Evolutionary conservation across 495 filamentous ascomycete genomes (phyloP).

Genomic region (Collariella sp.): DNA sequence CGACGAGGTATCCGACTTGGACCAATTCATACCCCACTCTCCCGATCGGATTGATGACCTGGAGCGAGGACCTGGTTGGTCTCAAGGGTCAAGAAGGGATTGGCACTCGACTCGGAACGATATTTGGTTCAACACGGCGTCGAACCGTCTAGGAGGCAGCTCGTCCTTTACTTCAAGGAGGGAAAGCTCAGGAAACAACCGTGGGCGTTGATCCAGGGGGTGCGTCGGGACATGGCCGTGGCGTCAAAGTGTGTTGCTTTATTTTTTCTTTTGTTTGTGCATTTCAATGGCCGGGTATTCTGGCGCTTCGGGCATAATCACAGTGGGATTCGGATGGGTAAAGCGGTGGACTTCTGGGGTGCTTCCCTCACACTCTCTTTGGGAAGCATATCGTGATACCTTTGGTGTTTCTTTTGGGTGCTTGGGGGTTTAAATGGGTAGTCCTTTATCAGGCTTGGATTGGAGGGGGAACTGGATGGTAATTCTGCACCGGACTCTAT

Average conservation of each 20-base stretch:
- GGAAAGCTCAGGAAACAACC: neutral
- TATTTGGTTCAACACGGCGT: slow-evolving; percentile 1
- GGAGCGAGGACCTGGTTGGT: slow-evolving; percentile 4
- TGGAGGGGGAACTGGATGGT: too few species aligned
- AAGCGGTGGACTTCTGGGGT: neutral
- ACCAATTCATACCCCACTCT: neutral
- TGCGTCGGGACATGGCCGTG: neutral
- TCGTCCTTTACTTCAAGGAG: neutral
- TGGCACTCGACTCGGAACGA: slow-evolving; percentile 1
- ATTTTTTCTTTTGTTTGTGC: neutral
- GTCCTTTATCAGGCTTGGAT: too few species aligned
- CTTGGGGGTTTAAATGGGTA: too few species aligned
- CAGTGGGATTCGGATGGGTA: neutral
- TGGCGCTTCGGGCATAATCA: slow-evolving; percentile 1
- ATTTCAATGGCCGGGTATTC: neutral
- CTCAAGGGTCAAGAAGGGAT: neutral
- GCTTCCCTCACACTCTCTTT: neutral
- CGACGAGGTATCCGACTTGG: neutral
- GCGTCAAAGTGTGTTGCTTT: neutral
- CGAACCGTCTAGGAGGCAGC: neutral
- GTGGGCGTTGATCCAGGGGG: neutral
- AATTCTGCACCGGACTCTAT: too few species aligned
- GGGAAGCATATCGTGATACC: slow-evolving; percentile 9
- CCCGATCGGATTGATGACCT: slow-evolving; percentile 3
- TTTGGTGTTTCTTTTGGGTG: neutral